Conservation (phyloP, 441 rosid species). For the Omphalea diandra region DNA sequence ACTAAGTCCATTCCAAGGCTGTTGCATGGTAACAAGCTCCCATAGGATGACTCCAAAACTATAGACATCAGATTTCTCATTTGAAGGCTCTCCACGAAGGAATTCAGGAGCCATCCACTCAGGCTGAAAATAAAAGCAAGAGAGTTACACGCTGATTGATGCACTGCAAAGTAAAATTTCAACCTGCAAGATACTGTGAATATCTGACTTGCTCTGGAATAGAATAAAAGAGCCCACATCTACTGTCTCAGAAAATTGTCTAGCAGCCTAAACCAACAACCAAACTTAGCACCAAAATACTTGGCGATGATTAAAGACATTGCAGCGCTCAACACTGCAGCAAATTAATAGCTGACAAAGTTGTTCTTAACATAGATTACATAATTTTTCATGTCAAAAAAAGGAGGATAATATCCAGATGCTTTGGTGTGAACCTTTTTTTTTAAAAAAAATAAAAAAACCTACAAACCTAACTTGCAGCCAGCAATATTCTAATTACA, state of each 20-base stretch:
- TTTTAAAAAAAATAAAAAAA: too few relatives aligned
- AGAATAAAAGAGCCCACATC: neutral
- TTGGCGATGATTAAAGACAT: neutral
- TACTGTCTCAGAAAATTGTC: neutral
- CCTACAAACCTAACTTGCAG: neutral
- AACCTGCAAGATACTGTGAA: conserved; percentile 30
- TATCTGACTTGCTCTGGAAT: conserved; percentile 26
- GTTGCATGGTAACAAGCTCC: conserved; percentile 90
- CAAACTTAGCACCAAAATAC: neutral
- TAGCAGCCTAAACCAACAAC: neutral
- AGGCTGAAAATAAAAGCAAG: conserved; percentile 66
- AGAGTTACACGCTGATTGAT: conserved; percentile 42
- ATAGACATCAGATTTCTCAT: conserved; percentile 93
- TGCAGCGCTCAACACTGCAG: neutral
- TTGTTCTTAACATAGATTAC: neutral
- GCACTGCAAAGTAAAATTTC: conserved; percentile 27
- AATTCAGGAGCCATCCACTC: conserved; percentile 99
- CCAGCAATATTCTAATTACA: neutral
- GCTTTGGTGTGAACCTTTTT: neutral
- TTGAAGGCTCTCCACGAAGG: conserved; percentile 97
- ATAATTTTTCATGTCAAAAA: neutral
- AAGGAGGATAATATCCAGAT: neutral
- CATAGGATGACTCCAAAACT: conserved; percentile 92
- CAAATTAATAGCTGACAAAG: neutral
- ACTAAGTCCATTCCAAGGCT: conserved; percentile 94